phyloP scores from a whole-genome alignment of 1,139 yeast species.

The Nakaseomyces kungkrabaensis region DNA sequence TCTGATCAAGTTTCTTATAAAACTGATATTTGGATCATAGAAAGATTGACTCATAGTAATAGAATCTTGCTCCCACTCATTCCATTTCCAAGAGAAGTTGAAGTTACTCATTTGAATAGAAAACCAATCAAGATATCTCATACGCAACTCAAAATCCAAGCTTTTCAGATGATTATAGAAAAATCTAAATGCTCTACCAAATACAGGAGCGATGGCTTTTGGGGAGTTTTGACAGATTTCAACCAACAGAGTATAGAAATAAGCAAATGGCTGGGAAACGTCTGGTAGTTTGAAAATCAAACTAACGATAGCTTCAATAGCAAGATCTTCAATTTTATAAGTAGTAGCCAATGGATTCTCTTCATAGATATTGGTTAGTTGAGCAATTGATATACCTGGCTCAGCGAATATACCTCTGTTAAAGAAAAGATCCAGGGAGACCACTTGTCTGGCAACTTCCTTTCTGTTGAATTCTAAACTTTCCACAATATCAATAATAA shows the following conservation, averaged over 20 bases:
- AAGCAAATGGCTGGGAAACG: constrained; percentile 57
- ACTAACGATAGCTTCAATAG: constrained; percentile 72
- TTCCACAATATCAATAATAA: constrained; percentile 62
- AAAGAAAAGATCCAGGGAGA: constrained; percentile 67
- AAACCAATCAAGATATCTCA: constrained; percentile 83
- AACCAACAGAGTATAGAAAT: constrained; percentile 78
- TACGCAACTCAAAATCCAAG: constrained; percentile 66
- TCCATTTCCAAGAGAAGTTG: constrained; percentile 97
- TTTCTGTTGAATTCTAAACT: constrained; percentile 81
- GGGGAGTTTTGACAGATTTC: constrained; percentile 84
- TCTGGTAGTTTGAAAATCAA: constrained; percentile 68
- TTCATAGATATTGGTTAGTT: constrained; percentile 39
- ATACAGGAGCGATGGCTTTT: constrained; percentile 86
- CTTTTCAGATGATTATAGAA: constrained; percentile 59
- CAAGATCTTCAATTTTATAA: constrained; percentile 87
- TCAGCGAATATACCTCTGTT: constrained; percentile 63
- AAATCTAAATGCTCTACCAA: constrained; percentile 86
- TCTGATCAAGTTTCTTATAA: constrained; percentile 68
- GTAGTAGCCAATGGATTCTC: constrained; percentile 41
- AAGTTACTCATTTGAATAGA: constrained; percentile 88
- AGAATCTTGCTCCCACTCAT: constrained; percentile 73
- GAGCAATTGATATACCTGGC: constrained; percentile 76
- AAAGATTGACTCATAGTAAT: constrained; percentile 29
- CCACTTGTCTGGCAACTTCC: constrained; percentile 77
- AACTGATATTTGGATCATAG: constrained; percentile 65